phyloP scores from a whole-genome alignment of 2,329 filamentous ascomycete species.

The Drechslerella stenobrocha region DNA sequence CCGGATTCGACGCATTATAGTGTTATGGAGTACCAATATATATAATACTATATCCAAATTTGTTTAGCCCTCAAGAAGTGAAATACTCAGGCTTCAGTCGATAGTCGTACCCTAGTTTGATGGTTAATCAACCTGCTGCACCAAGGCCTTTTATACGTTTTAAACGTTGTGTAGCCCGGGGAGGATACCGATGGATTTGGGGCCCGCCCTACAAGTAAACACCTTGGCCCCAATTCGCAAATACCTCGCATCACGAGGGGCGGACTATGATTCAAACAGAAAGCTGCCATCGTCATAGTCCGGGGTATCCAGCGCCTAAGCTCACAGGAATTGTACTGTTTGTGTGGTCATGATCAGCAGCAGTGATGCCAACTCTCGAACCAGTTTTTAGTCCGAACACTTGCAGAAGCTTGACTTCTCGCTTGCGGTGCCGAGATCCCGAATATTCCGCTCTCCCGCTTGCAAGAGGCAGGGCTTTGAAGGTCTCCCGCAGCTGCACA shows the following conservation, averaged over 20 bases:
- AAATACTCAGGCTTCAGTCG: no score
- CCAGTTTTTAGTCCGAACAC: constrained; percentile 30
- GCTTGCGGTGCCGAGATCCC: constrained; percentile 42
- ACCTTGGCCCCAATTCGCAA: constrained; percentile 23
- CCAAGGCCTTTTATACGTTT: no score
- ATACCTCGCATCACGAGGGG: not conserved
- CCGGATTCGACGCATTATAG: no score
- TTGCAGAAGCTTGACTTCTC: constrained; percentile 45
- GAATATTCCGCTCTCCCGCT: constrained; percentile 36
- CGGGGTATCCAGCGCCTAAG: no score
- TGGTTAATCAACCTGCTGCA: no score
- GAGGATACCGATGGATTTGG: no score
- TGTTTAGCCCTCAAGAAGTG: no score
- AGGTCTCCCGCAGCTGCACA: not conserved
- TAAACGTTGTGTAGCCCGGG: constrained; percentile 2
- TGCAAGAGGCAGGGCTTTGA: constrained; percentile 15
- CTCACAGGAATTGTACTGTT: no score
- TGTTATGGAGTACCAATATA: no score
- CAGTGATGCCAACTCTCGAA: constrained; percentile 7
- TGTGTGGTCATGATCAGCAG: constrained; percentile 19
- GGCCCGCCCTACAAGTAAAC: no score
- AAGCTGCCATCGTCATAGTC: constrained; percentile 22
- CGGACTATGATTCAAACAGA: constrained; percentile 30
- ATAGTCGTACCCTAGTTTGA: no score
- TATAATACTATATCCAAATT: no score